A percentile compares a stretch with the other conserved stretches of the same genome.
These are phyloP conservation scores for Citrus medica DNA, from an alignment of 345 rosid genomes.

Conservation along the genomic window DNA sequence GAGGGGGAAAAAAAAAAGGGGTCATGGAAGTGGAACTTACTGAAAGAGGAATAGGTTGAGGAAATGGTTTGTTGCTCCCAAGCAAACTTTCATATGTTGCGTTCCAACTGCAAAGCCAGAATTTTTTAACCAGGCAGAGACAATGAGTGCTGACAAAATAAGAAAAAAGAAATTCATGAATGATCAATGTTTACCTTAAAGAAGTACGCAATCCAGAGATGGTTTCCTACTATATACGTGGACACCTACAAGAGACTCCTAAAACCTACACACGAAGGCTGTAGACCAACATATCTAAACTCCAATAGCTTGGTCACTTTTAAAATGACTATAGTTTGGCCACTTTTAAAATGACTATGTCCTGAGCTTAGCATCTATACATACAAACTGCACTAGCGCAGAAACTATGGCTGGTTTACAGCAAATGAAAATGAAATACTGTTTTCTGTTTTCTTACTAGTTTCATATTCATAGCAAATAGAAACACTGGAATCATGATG, in stretches of 20 bases:
- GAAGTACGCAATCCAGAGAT: not conserved
- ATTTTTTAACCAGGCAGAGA: slow-evolving; percentile 33
- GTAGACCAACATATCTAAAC: not conserved
- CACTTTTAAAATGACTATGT: too few species aligned
- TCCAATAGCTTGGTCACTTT: not conserved
- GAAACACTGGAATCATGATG: not conserved
- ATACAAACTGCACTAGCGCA: not conserved
- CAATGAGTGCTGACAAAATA: slow-evolving; percentile 40
- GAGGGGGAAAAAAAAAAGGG: not conserved
- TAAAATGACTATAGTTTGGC: too few species aligned
- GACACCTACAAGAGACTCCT: not conserved
- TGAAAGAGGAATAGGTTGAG: slow-evolving; percentile 72
- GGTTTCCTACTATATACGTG: not conserved
- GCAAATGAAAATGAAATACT: not conserved
- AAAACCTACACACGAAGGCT: not conserved
- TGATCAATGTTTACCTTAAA: slow-evolving; percentile 1
- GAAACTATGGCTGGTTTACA: not conserved
- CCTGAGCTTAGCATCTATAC: not conserved
- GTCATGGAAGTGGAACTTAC: slow-evolving; percentile 35
- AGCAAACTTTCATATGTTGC: slow-evolving; percentile 68
- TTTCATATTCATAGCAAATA: not conserved
- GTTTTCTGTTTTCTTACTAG: not conserved
- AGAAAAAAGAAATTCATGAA: slow-evolving; percentile 19
- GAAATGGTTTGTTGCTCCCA: slow-evolving; percentile 82
- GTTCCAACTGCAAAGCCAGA: slow-evolving; percentile 68